These are phyloP conservation scores for Nicotiana otophora DNA, from an alignment of 257 asterid genomes.

Conservation along the genomic window DNA sequence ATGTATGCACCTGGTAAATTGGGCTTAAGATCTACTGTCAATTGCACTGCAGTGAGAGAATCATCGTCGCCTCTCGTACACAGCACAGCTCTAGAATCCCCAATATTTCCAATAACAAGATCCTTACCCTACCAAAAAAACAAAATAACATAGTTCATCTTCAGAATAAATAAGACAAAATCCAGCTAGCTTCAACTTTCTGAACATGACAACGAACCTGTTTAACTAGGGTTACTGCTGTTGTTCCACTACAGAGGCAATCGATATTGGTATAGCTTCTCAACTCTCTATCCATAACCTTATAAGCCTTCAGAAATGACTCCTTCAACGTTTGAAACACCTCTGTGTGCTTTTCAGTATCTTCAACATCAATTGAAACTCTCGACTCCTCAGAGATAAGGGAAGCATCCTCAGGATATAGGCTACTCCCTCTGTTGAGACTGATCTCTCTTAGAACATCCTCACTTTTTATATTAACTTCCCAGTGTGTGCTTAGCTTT, in stretches of 20 bases:
- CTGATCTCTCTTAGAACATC: constrained; percentile 50
- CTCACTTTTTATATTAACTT: constrained; percentile 48
- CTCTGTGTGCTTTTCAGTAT: constrained; percentile 9
- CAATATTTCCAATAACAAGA: constrained; percentile 65
- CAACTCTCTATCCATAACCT: constrained; percentile 53
- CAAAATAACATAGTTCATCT: not conserved
- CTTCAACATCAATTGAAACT: constrained; percentile 41
- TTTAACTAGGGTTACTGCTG: constrained; percentile 25
- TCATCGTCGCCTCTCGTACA: constrained; percentile 51
- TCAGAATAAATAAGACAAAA: not conserved
- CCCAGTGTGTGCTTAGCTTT: constrained; percentile 67
- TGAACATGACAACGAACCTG: constrained; percentile 13
- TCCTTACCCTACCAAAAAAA: constrained; percentile 47
- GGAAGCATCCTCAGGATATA: constrained; percentile 43
- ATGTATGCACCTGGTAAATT: constrained; percentile 55
- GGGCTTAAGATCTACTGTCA: constrained; percentile 79
- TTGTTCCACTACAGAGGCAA: constrained; percentile 27
- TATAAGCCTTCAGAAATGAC: constrained; percentile 40
- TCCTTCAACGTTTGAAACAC: constrained; percentile 17
- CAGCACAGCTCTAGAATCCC: constrained; percentile 73
- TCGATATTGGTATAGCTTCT: constrained; percentile 16
- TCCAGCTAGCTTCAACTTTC: not conserved
- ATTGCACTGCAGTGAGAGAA: constrained; percentile 48
- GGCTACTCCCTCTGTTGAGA: constrained; percentile 33
- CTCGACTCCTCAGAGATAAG: constrained; percentile 49